Evolutionary conservation across 768 basidiomycete species (phyloP).

Genomic region (Hebeloma cylindrosporum): DNA sequence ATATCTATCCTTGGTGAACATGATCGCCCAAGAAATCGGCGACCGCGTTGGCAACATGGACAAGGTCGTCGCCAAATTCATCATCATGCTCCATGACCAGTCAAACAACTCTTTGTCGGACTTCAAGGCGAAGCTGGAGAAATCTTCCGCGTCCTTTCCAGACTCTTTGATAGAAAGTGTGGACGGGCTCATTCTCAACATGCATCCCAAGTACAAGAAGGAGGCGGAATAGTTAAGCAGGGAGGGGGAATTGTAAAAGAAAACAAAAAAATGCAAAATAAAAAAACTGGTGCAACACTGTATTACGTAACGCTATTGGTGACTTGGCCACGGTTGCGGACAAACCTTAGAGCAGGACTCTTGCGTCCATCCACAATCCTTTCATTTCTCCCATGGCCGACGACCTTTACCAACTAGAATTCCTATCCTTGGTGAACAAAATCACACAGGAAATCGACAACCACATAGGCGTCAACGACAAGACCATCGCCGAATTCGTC

Average conservation of each 20-base stretch:
- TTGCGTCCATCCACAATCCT: conserved; percentile 1
- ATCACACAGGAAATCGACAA: conserved; percentile 94
- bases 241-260: no score
- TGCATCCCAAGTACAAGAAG: conserved; percentile 97
- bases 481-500: conserved; percentile 92
- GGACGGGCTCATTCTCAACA: conserved; percentile 89
- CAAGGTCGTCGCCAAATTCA: conserved; percentile 93
- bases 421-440: conserved; percentile 86
- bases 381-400: conserved; percentile 50
- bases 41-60: conserved; percentile 85
- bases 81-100: conserved; percentile 85
- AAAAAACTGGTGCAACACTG: not conserved
- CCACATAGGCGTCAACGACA: conserved; percentile 82
- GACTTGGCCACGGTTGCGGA: no score
- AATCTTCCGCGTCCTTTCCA: conserved; percentile 80
- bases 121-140: conserved; percentile 80
- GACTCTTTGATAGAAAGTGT: conserved; percentile 90
- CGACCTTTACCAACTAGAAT: conserved; percentile 91
- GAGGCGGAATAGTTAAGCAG: no score
- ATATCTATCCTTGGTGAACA: conserved; percentile 84
- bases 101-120: conserved; percentile 69
- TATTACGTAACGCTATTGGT: conserved; percentile 16
- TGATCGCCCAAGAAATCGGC: conserved; percentile 90
- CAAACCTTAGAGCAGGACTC: not conserved
- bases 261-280: not conserved